Evolutionary conservation across 106 monocot species (phyloP).

Genomic region (Cymbidium sinense): DNA sequence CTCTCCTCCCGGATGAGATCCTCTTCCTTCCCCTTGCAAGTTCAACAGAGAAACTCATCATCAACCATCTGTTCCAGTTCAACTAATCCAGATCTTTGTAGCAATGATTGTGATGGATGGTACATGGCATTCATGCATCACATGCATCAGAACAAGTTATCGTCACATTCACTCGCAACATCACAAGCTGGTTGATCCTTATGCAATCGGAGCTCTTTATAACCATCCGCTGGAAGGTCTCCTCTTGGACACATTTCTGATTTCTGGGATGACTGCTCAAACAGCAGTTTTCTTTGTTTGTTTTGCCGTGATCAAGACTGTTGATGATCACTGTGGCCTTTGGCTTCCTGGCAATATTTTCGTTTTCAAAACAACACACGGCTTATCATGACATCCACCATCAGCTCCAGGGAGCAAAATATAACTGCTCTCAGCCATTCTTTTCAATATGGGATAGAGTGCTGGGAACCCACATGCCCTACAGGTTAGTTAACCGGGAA

Average conservation of each 20-base stretch:
- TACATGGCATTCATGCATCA: constrained; percentile 87
- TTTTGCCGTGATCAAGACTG: background rate
- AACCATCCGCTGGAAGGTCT: constrained; percentile 10
- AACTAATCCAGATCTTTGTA: constrained; percentile 48
- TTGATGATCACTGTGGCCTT: constrained; percentile 14
- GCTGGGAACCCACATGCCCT: constrained; percentile 21
- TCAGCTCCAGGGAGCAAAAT: constrained; percentile 17
- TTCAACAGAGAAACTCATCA: constrained; percentile 5
- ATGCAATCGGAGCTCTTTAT: constrained; percentile 9
- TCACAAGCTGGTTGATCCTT: constrained; percentile 6
- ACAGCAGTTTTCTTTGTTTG: constrained; percentile 12
- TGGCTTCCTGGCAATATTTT: constrained; percentile 10
- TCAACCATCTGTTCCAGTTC: constrained; percentile 27
- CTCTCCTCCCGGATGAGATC: no score
- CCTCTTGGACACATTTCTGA: constrained; percentile 5
- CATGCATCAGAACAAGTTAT: constrained; percentile 91
- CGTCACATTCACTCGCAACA: constrained; percentile 47
- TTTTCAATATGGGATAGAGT: constrained; percentile 19
- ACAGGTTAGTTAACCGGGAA: constrained; percentile 2
- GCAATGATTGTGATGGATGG: constrained; percentile 91
- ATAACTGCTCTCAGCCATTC: constrained; percentile 23
- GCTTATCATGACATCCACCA: constrained; percentile 13
- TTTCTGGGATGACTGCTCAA: constrained; percentile 12
- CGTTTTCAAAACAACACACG: constrained; percentile 13
- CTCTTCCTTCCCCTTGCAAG: no score